A percentile compares a stretch with the other conserved stretches of the same genome.
These are phyloP conservation scores for Dioszegia aurantiaca DNA, from an alignment of 768 basidiomycete genomes.

Conservation along the genomic window DNA sequence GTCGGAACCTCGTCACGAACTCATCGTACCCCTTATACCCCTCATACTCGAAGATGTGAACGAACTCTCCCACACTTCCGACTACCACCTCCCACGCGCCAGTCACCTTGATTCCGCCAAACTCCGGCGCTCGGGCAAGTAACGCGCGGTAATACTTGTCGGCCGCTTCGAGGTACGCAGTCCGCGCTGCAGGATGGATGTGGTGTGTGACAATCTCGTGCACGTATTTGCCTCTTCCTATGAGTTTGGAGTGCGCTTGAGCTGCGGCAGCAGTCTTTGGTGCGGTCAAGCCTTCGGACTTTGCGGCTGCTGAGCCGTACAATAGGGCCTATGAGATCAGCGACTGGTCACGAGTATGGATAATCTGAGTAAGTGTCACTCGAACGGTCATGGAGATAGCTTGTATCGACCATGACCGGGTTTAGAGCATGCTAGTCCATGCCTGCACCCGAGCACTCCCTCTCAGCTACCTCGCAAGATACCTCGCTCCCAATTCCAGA, in stretches of 20 bases:
- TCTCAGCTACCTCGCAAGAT: too few species aligned
- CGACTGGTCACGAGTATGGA: too few species aligned
- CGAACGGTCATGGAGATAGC: too few species aligned
- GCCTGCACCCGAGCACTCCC: too few species aligned
- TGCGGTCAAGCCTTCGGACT: constrained; percentile 61
- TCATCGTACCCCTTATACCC: constrained; percentile 87
- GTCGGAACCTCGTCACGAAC: constrained; percentile 62
- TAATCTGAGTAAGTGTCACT: too few species aligned
- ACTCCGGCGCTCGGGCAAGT: constrained; percentile 64
- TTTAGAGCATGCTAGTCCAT: too few species aligned
- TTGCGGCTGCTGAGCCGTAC: constrained; percentile 90
- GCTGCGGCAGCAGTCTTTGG: constrained; percentile 53
- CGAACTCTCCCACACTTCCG: constrained; percentile 67
- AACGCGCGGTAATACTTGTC: constrained; percentile 81
- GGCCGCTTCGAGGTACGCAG: constrained; percentile 83
- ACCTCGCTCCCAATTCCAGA: too few species aligned
- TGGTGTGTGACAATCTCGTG: constrained; percentile 65
- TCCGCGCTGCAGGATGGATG: constrained; percentile 74
- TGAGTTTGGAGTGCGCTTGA: constrained; percentile 78
- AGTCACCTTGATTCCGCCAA: constrained; percentile 68
- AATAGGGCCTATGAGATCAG: constrained; percentile 57
- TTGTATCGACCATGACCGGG: too few species aligned
- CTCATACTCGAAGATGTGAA: constrained; percentile 85
- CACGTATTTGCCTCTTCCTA: constrained; percentile 75
- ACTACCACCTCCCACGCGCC: constrained; percentile 91